Percentiles rank a stretch among this genome's conserved stretches.
These are phyloP conservation scores for Phytophthora hibernalis DNA, from an alignment of 352 stramenopile genomes.

Conservation along the genomic window DNA sequence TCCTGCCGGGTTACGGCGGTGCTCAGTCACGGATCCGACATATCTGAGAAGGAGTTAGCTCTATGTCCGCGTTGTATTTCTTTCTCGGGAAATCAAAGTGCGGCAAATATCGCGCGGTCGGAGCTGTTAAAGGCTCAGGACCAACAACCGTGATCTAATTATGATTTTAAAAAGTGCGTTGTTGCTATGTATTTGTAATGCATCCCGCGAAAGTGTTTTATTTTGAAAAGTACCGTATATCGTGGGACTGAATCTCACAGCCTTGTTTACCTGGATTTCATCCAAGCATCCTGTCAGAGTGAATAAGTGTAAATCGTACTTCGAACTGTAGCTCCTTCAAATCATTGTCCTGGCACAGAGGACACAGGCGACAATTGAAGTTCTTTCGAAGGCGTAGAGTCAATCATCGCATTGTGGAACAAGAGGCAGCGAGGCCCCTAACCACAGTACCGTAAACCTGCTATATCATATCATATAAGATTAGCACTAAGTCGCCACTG, in stretches of 20 bases:
- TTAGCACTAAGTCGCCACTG: too few species aligned
- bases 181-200: neutral
- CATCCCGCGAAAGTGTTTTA: neutral
- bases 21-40: slow-evolving; percentile 12
- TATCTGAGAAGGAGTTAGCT: slow-evolving; percentile 18
- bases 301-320: too few species aligned
- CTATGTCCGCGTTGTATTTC: slow-evolving; percentile 27
- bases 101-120: slow-evolving; percentile 21
- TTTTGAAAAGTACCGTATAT: neutral
- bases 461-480: too few species aligned
- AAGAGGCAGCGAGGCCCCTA: neutral
- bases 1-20: slow-evolving; percentile 27
- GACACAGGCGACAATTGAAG: too few species aligned
- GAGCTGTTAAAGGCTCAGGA: slow-evolving; percentile 12
- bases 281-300: too few species aligned
- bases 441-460: too few species aligned
- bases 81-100: slow-evolving; percentile 18
- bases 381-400: neutral
- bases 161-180: neutral
- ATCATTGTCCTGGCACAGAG: too few species aligned
- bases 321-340: too few species aligned
- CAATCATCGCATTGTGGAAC: neutral
- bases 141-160: neutral
- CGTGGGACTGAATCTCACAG: neutral
- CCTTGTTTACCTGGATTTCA: neutral